Base-by-base conservation (phyloP, 768 basidiomycete species). In the Heimioporus sp. region DNA sequence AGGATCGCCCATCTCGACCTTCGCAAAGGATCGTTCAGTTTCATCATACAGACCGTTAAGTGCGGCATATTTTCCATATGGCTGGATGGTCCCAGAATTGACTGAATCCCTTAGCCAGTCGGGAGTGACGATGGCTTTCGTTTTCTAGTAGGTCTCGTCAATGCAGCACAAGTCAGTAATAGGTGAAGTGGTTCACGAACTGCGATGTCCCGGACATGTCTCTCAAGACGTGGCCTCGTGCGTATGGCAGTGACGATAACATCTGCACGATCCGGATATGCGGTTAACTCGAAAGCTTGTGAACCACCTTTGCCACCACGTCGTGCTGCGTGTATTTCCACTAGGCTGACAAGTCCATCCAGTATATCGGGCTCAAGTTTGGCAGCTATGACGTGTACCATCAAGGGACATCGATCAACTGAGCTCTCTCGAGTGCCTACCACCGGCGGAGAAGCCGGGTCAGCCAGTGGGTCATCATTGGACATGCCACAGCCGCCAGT, bases 61-160 rank as follows among this genome's bases (percentile, higher is more conserved):
- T 2, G 85, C 86, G 36, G 79, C 74, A 63, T 85, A 90, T 35
- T 73, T 67, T 1, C 72, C 77, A 53, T 72, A 88, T 0, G 84
- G 78, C 4, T 83, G 68, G 0, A 73, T 60, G 15, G 60, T 69
- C 1, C 76, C 72, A 39, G 73, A 67, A 21, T 67, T 61, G 16
- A 82, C 68, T 4, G 85, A 87, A 51, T 86, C 78, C 31, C 66
- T 73, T 16, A 92, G 75, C 90, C 89, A 92, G 31, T 80, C 72
- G 1, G 87, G 86, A 2, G 78, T 83, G 11, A 92, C 87, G 20
- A 90, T 77, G 0, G 78, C 73, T 59, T 86, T 90, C 32, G 73
- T 73, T 71, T 76, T 80, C 86, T 89, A 59, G n/a, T 5, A 38
- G 2, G 28, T 41, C 34, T 30, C 50, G 53, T 46, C 41, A 58